Conservation (phyloP, 345 rosid species). For the Populus nigra region DNA sequence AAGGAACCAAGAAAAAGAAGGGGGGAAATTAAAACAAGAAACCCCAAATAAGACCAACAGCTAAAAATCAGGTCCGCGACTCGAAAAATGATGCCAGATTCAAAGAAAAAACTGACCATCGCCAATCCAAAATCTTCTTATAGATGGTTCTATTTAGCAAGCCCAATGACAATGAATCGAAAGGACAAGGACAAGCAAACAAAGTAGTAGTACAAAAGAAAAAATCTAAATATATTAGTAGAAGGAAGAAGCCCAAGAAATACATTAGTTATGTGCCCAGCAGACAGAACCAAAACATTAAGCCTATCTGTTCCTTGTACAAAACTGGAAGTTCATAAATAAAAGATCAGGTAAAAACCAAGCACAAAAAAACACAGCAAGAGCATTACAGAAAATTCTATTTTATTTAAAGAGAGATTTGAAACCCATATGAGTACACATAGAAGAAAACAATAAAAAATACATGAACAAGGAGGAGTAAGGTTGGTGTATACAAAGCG, state of each 20-base stretch:
- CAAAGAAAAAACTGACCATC: conserved; percentile 37
- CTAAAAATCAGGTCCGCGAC: conserved; percentile 21
- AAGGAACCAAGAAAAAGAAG: conserved; percentile 13
- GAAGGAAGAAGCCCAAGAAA: conserved; percentile 18
- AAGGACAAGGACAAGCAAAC: conserved; percentile 12
- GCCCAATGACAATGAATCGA: conserved; percentile 27
- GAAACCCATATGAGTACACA: conserved; percentile 27
- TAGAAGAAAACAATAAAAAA: conserved; percentile 35
- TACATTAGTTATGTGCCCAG: conserved; percentile 37
- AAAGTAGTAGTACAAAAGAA: neutral
- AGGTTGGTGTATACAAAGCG: conserved; percentile 47
- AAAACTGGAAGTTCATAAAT: conserved; percentile 31
- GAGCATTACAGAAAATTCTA: conserved; percentile 17
- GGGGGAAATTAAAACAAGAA: conserved; percentile 18
- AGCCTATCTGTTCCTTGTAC: conserved; percentile 38
- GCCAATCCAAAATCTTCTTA: conserved; percentile 19
- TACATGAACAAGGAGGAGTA: conserved; percentile 34
- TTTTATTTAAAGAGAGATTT: conserved; percentile 16
- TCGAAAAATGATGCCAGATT: conserved; percentile 20
- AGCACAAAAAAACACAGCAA: conserved; percentile 46
- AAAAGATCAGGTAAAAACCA: conserved; percentile 39
- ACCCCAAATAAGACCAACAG: conserved; percentile 14
- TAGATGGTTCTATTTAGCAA: conserved; percentile 33
- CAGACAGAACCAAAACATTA: conserved; percentile 55
- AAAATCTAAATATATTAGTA: neutral